Base-by-base conservation (phyloP, 805 yeast genomes). In the Candida sphagnicola region DNA sequence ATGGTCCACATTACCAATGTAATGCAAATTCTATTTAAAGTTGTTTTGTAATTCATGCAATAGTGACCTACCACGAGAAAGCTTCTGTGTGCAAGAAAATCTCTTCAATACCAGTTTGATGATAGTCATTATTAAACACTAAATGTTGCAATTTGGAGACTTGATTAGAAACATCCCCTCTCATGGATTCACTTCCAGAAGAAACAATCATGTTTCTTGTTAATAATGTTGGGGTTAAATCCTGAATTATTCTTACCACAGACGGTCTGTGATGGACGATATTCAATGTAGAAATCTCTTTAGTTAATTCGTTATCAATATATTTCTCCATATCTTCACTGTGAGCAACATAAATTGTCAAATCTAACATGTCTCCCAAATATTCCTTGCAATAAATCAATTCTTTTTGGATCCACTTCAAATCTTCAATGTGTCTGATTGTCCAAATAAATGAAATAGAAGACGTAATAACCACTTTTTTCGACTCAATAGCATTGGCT, bases 61-160 rank as follows among this genome's bases (percentile, higher is more conserved):
- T n/a, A n/a, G 24, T 21, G 24, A 8, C 14, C 43, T 48, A 63
- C 68, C 68, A 75, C 1, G 77, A 75, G 49, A 72, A 76, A 25
- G 70, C 56, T 48, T 76, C 82, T 0, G 79, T 70, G 43, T 75
- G 79, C 21, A 76, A 50, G 39, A 63, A 74, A 11, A 75, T 56
- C 48, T 76, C 80, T 32, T 66, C 68, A 11, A 71, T 53, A 1
- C 49, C 43, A 28, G 43, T 40, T 26, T 24, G 48, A 30, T 44
- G 41, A 2, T 64, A 54, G 29, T 55, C 57, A 15, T 50, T 58
- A 44, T 57, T 57, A 35, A 62, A 61, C 3, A 64, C 46, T 28
- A 53, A 34, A 2, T 53, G 42, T 46, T 76, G 82, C 10, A 72
- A 39, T 1, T 52, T 16, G 1, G 80, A 69, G 5, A 65, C 70